Conservation (phyloP, 2,329 filamentous ascomycete species). For the Penicillium sp. region DNA sequence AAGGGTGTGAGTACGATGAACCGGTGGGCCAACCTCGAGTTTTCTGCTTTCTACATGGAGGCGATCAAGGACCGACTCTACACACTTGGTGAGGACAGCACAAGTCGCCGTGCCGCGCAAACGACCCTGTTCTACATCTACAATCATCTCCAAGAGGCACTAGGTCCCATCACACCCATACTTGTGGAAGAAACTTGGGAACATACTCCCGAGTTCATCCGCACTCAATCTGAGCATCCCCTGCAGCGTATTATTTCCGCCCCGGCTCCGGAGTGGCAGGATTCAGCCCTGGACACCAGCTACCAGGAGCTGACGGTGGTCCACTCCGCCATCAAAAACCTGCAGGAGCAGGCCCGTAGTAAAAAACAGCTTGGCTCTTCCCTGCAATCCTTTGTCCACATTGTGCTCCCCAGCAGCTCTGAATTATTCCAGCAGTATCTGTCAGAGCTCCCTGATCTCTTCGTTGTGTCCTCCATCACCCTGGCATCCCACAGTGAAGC, state of each 20-base stretch:
- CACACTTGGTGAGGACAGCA: slow-evolving; percentile 68
- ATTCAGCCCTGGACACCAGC: slow-evolving; percentile 49
- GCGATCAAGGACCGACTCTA: slow-evolving; percentile 89
- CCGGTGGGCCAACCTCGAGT: slow-evolving; percentile 74
- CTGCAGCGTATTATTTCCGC: slow-evolving; percentile 39
- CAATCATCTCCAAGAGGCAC: slow-evolving; percentile 69
- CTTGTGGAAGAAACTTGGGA: slow-evolving; percentile 88
- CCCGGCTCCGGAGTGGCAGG: slow-evolving; percentile 36
- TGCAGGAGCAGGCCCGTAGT: slow-evolving; percentile 69
- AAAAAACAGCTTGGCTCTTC: slow-evolving; percentile 75
- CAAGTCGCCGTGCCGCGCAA: slow-evolving; percentile 57
- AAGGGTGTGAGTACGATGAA: slow-evolving; percentile 71
- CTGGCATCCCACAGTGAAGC: slow-evolving; percentile 42
- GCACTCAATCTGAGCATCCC: slow-evolving; percentile 48
- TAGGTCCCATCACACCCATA: slow-evolving; percentile 76
- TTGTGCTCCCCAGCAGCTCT: slow-evolving; percentile 28
- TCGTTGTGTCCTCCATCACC: slow-evolving; percentile 66
- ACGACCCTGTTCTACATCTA: slow-evolving; percentile 62
- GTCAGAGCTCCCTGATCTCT: slow-evolving; percentile 60
- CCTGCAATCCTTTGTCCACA: slow-evolving; percentile 68
- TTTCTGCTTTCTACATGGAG: slow-evolving; percentile 94
- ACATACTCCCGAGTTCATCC: slow-evolving; percentile 66
- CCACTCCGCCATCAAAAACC: slow-evolving; percentile 67
- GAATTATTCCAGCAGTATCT: slow-evolving; percentile 30
- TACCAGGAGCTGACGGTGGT: slow-evolving; percentile 48